These are phyloP conservation scores for Stachybotrys chlorohalonatus DNA, from an alignment of 2,329 filamentous ascomycete genomes.

Conservation along the genomic window DNA sequence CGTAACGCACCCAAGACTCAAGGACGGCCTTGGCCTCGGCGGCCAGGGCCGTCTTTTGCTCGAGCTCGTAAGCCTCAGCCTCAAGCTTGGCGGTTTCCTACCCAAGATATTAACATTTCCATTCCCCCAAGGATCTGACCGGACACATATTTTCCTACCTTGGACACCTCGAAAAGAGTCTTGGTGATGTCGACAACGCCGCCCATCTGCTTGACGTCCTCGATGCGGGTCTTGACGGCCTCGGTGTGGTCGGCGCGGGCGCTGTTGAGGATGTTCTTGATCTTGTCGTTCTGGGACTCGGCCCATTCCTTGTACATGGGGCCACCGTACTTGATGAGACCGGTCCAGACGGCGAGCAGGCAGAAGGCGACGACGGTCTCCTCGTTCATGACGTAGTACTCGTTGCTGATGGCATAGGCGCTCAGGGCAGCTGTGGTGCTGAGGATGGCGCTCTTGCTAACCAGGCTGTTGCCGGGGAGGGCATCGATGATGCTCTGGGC, in stretches of 20 bases:
- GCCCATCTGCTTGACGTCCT: slow-evolving; percentile 88
- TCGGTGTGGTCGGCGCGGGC: slow-evolving; percentile 90
- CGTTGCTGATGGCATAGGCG: slow-evolving; percentile 95
- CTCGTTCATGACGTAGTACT: slow-evolving; percentile 99
- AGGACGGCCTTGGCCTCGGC: slow-evolving; percentile 90
- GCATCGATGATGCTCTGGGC: slow-evolving; percentile 91
- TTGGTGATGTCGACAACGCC: slow-evolving; percentile 96
- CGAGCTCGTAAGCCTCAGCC: slow-evolving; percentile 91
- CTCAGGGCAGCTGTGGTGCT: slow-evolving; percentile 85
- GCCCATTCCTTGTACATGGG: slow-evolving; percentile 92
- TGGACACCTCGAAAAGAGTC: slow-evolving; percentile 93
- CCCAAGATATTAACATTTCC: slow-evolving; percentile 13
- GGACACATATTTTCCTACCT: slow-evolving; percentile 49
- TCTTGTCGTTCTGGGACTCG: slow-evolving; percentile 78
- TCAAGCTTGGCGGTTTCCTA: slow-evolving; percentile 96
- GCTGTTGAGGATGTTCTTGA: slow-evolving; percentile 89
- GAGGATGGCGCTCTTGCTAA: slow-evolving; percentile 95
- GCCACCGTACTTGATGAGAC: slow-evolving; percentile 86
- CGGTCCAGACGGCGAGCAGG: slow-evolving; percentile 86
- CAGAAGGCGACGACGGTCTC: slow-evolving; percentile 92
- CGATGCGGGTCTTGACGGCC: slow-evolving; percentile 90
- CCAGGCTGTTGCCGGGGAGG: slow-evolving; percentile 81
- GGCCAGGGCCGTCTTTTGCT: slow-evolving; percentile 89
- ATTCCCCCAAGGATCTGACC: slow-evolving; percentile 2
- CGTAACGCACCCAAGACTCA: slow-evolving; percentile 98